Evolutionary conservation across 352 stramenopile genomes (phyloP).

Genomic region (Thalassiosira exigua): DNA sequence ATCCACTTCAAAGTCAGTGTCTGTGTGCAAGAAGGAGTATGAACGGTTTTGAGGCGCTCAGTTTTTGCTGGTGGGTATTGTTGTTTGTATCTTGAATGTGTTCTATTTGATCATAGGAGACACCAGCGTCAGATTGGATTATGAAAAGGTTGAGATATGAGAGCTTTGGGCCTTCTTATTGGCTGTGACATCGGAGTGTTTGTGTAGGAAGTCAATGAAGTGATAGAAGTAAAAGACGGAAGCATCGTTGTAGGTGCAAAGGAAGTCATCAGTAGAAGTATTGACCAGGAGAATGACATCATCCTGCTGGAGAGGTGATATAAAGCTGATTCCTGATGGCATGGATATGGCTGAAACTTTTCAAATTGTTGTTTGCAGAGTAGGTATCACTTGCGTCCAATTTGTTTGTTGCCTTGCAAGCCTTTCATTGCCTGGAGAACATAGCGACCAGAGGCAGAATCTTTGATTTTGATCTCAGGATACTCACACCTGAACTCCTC

Average conservation of each 20-base stretch:
- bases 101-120: slow-evolving; percentile 38
- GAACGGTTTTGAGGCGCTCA: slow-evolving; percentile 1
- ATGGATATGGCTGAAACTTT: slow-evolving; percentile 12
- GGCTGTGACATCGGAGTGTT: slow-evolving; percentile 25
- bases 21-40: slow-evolving; percentile 37
- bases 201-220: slow-evolving; percentile 8
- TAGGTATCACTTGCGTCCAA: slow-evolving; percentile 30
- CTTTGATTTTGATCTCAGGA: slow-evolving; percentile 18
- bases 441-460: slow-evolving; percentile 9
- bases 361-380: slow-evolving; percentile 12
- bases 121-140: slow-evolving; percentile 9
- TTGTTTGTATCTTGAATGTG: slow-evolving; percentile 39
- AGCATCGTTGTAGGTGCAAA: slow-evolving; percentile 27
- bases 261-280: slow-evolving; percentile 49
- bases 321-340: slow-evolving; percentile 16
- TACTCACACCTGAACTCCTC: slow-evolving; percentile 26
- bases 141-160: slow-evolving; percentile 40
- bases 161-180: slow-evolving; percentile 7
- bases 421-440: slow-evolving; percentile 24
- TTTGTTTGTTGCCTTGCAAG: slow-evolving; percentile 28
- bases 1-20: slow-evolving; percentile 34
- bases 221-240: slow-evolving; percentile 10
- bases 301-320: slow-evolving; percentile 6
- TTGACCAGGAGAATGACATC: slow-evolving; percentile 24
- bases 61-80: neutral